Conservation (phyloP, 345 rosid species). For the Eucalyptus coolabah region DNA sequence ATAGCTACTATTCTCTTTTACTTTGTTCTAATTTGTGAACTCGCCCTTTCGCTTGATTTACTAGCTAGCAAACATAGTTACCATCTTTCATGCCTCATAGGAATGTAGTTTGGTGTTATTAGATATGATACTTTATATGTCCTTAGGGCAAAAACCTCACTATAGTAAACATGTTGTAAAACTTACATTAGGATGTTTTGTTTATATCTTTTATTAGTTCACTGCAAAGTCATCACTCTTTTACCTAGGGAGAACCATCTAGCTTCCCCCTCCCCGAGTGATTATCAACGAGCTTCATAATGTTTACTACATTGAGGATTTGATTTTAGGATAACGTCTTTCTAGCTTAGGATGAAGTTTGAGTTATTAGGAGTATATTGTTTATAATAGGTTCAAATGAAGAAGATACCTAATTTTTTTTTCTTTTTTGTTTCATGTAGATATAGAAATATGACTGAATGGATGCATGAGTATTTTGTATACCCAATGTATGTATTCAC, state of each 20-base stretch:
- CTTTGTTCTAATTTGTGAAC: background rate
- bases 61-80: background rate
- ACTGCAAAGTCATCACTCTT: background rate
- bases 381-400: background rate
- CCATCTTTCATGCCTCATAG: background rate
- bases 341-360: background rate
- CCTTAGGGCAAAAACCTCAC: background rate
- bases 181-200: background rate
- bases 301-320: background rate
- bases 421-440: background rate
- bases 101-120: background rate
- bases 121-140: background rate
- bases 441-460: background rate
- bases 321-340: background rate
- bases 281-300: background rate
- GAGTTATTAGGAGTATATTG: background rate
- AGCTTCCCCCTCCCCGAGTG: background rate
- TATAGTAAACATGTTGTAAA: background rate
- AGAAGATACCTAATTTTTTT: background rate
- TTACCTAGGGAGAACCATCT: background rate
- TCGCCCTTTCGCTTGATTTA: fast-evolving
- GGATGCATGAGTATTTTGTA: background rate
- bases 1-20: background rate
- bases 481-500: background rate
- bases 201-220: background rate